Percentiles rank a stretch among this genome's conserved stretches.
phyloP scores from a whole-genome alignment of 129 eudicot species.

The Sambucus nigra region DNA sequence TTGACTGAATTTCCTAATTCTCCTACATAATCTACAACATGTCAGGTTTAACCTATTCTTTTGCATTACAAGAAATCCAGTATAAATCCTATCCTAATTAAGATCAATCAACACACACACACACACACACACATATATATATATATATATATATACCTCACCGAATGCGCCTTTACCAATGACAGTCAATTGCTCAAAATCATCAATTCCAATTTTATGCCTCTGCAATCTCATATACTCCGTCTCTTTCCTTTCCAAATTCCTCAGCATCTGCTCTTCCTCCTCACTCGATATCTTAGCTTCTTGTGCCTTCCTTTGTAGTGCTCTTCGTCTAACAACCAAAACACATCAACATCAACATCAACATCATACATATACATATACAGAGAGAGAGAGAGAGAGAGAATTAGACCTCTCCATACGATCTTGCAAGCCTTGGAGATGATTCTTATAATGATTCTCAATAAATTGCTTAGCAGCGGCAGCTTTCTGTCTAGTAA shows the following conservation, averaged over 20 bases:
- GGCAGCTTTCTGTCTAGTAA: slow-evolving; percentile 77
- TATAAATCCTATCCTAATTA: too few relatives aligned
- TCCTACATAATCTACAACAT: too few relatives aligned
- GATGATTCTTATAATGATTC: slow-evolving; percentile 81
- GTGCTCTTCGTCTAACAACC: slow-evolving; percentile 56
- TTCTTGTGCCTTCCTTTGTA: slow-evolving; percentile 81
- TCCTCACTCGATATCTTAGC: slow-evolving; percentile 72
- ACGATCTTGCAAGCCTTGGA: slow-evolving; percentile 87
- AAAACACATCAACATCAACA: slow-evolving; percentile 11
- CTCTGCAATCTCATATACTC: slow-evolving; percentile 91
- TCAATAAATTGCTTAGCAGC: slow-evolving; percentile 86
- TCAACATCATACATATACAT: slow-evolving; percentile 2
- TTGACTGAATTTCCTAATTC: too few relatives aligned
- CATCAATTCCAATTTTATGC: slow-evolving; percentile 91
- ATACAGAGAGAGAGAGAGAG: neutral
- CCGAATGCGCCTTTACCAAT: slow-evolving; percentile 96
- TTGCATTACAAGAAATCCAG: too few relatives aligned
- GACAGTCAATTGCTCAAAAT: slow-evolving; percentile 77
- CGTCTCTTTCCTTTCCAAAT: slow-evolving; percentile 82
- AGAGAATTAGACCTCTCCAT: slow-evolving; percentile 42
- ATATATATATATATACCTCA: slow-evolving; percentile 38
- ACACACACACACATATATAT: too few relatives aligned
- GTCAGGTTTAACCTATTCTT: too few relatives aligned
- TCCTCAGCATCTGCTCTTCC: slow-evolving; percentile 70
- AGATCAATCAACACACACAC: too few relatives aligned